Evolutionary conservation across 495 filamentous ascomycete species (phyloP).

Genomic region (Neurospora pannonica): DNA sequence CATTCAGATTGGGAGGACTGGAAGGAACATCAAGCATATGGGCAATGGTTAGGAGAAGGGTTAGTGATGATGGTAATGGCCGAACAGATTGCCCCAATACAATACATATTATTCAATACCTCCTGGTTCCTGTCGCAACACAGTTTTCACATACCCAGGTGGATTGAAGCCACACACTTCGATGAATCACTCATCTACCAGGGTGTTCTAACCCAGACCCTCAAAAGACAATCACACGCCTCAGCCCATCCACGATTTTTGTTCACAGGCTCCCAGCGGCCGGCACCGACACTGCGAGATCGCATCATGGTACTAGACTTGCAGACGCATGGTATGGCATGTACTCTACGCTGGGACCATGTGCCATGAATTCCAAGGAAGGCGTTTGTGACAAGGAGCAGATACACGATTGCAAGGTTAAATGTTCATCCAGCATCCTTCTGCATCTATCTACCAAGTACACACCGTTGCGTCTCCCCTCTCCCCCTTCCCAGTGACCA

Average conservation of each 20-base stretch:
- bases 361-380: background rate
- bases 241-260: background rate
- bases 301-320: background rate
- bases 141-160: no score
- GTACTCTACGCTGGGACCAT: background rate
- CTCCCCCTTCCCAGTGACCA: no score
- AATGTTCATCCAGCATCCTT: no score
- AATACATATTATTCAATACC: background rate
- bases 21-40: background rate
- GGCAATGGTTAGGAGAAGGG: background rate
- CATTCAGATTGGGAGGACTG: background rate
- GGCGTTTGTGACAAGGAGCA: no score
- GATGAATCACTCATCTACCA: background rate
- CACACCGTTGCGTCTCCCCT: no score
- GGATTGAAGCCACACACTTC: background rate
- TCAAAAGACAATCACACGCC: background rate
- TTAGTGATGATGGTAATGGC: background rate
- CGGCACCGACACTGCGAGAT: background rate
- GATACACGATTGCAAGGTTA: no score
- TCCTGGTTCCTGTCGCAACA: background rate
- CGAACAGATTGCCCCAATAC: background rate
- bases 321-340: background rate
- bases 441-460: no score
- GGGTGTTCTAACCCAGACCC: background rate
- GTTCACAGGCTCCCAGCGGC: background rate